phyloP scores from a whole-genome alignment of 2,329 filamentous ascomycete genomes.

The Blastomyces parvus region DNA sequence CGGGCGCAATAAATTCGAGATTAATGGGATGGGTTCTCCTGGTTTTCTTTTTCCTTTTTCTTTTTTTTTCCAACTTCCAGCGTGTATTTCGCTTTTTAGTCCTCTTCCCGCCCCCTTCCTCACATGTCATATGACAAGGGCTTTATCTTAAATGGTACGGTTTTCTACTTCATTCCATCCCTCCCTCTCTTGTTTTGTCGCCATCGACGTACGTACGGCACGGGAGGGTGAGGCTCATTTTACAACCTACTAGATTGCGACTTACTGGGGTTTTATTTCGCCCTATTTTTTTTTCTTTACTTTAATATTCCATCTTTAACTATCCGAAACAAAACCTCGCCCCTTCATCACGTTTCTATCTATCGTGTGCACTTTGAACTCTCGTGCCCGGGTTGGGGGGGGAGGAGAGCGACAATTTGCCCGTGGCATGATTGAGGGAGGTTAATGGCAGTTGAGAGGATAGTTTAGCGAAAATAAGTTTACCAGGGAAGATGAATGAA shows the following conservation, averaged over 20 bases:
- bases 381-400: background rate
- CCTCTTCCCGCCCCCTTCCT: background rate
- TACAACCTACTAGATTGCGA: background rate
- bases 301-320: too few relatives aligned
- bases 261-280: background rate
- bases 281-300: background rate
- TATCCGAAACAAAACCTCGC: background rate
- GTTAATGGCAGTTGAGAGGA: background rate
- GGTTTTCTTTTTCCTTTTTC: slow-evolving; percentile 7
- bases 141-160: too few relatives aligned
- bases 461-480: background rate
- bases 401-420: background rate
- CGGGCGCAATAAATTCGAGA: slow-evolving; percentile 7
- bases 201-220: background rate
- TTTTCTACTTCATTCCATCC: background rate
- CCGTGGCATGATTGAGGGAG: too few relatives aligned
- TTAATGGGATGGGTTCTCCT: background rate
- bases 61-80: background rate
- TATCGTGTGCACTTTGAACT: background rate
- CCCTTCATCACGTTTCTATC: background rate
- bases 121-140: too few relatives aligned
- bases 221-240: too few relatives aligned
- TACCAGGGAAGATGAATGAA: background rate
- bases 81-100: too few relatives aligned
- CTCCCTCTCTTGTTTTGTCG: too few relatives aligned